These are phyloP conservation scores for Yamadazyma jaroonii DNA, from an alignment of 1,139 yeast species.

Conservation along the genomic window DNA sequence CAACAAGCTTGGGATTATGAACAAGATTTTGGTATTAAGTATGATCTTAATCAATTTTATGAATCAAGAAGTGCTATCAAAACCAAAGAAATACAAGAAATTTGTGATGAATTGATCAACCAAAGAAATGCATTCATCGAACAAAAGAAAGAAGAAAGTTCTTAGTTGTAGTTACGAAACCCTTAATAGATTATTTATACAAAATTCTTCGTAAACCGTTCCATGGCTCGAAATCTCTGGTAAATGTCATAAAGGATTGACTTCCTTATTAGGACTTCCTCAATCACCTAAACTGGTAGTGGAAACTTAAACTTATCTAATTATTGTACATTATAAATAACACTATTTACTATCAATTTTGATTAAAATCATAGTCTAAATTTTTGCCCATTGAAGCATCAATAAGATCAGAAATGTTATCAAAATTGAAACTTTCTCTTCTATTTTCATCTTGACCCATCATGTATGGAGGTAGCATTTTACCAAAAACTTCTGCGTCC, in stretches of 20 bases:
- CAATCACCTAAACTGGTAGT: too few species aligned
- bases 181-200: too few species aligned
- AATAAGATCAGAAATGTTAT: slow-evolving; percentile 10
- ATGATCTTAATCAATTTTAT: slow-evolving; percentile 69
- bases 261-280: too few species aligned
- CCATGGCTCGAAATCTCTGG: too few species aligned
- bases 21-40: slow-evolving; percentile 53
- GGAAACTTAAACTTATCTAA: too few species aligned
- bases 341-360: neutral
- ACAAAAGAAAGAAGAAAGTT: neutral
- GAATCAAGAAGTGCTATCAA: slow-evolving; percentile 61
- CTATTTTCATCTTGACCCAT: slow-evolving; percentile 19
- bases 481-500: slow-evolving; percentile 81
- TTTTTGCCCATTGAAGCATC: slow-evolving; percentile 5
- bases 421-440: slow-evolving; percentile 12
- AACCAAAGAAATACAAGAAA: slow-evolving; percentile 65
- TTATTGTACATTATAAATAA: too few species aligned
- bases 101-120: slow-evolving; percentile 65
- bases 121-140: slow-evolving; percentile 43
- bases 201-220: too few species aligned
- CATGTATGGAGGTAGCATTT: slow-evolving; percentile 84
- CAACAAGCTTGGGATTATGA: slow-evolving; percentile 92
- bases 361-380: slow-evolving; percentile 1
- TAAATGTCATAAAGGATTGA: too few species aligned
- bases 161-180: too few species aligned